phyloP scores from a whole-genome alignment of 306 rosid genomes.

The Canavalia gladiata region DNA sequence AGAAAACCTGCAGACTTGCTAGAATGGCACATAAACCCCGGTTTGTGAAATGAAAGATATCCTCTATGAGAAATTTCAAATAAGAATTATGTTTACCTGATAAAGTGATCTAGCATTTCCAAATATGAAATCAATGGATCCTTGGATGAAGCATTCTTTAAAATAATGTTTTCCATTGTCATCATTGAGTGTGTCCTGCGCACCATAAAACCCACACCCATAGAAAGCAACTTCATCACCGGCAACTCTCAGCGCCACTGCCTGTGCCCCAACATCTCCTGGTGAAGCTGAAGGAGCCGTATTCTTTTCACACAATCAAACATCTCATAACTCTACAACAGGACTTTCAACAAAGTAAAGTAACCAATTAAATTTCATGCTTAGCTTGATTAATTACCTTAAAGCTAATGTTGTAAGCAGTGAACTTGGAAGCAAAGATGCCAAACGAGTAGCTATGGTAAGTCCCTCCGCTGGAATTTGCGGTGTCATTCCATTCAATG shows the following conservation, averaged over 20 bases:
- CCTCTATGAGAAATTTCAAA: too few species aligned
- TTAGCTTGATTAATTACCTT: conserved; percentile 53
- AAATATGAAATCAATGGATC: conserved; percentile 90
- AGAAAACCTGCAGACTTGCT: not conserved
- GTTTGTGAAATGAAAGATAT: too few species aligned
- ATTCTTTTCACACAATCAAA: conserved; percentile 56
- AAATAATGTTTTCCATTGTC: conserved; percentile 83
- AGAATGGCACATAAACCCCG: too few species aligned
- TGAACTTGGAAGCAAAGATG: conserved; percentile 71
- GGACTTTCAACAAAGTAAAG: conserved; percentile 2
- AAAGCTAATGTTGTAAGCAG: conserved; percentile 82
- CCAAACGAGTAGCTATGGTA: conserved; percentile 66
- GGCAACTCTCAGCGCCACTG: conserved; percentile 72
- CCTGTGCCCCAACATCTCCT: conserved; percentile 78
- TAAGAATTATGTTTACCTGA: conserved; percentile 55
- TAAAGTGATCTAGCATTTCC: conserved; percentile 83
- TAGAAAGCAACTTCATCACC: conserved; percentile 82
- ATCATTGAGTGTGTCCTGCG: conserved; percentile 85
- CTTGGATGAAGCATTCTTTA: conserved; percentile 78
- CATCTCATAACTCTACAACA: not conserved
- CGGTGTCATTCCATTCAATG: conserved; percentile 83
- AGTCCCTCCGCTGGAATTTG: conserved; percentile 86
- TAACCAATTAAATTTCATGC: not conserved
- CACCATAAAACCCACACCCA: conserved; percentile 91
- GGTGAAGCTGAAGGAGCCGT: conserved; percentile 70